A percentile compares a stretch with the other conserved stretches of the same genome.
Conservation (phyloP, 2,329 filamentous ascomycete genomes). For the Aspergillus sp. region DNA sequence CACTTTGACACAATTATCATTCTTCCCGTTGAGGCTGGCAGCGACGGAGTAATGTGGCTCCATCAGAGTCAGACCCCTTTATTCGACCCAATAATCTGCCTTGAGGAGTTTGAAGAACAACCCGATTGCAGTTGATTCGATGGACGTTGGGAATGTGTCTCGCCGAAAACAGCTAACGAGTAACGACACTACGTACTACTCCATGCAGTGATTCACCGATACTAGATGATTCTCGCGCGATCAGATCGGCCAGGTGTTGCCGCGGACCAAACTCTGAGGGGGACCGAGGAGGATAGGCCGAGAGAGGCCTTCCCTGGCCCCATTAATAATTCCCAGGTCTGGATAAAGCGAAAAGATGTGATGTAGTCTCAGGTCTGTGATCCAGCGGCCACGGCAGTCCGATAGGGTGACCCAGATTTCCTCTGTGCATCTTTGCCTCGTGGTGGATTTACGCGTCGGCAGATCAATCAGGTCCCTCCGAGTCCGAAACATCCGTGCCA, state of each 20-base stretch:
- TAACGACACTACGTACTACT: too few relatives aligned
- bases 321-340: too few relatives aligned
- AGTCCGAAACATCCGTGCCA: constrained; percentile 14
- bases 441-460: constrained; percentile 2
- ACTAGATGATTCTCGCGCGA: neutral
- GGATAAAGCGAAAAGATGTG: neutral
- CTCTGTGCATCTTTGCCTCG: neutral
- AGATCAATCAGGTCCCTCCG: neutral
- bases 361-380: neutral
- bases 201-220: neutral
- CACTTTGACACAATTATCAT: neutral
- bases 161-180: neutral
- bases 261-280: neutral
- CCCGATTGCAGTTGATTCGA: neutral
- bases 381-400: neutral
- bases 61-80: neutral
- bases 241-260: neutral
- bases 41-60: neutral
- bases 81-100: neutral
- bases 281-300: neutral
- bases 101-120: neutral
- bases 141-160: neutral
- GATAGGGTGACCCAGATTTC: neutral
- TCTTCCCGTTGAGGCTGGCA: neutral
- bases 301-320: too few relatives aligned